phyloP scores from a whole-genome alignment of 495 filamentous ascomycete species.

The Penicillium goetzii region DNA sequence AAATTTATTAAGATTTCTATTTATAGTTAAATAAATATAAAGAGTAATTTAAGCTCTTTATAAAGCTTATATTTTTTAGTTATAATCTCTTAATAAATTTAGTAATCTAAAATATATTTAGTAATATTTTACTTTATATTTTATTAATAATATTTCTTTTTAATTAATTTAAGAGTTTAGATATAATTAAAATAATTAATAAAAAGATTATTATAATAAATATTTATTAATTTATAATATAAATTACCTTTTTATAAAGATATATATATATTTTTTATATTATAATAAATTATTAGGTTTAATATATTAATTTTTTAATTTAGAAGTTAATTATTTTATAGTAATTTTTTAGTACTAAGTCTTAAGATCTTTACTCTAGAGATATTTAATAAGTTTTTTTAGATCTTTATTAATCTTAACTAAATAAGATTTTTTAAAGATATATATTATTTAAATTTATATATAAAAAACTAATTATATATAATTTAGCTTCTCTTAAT shows the following conservation, averaged over 20 bases:
- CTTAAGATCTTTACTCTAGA: not conserved
- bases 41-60: not conserved
- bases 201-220: conserved; percentile 4
- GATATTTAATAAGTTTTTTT: not conserved
- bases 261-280: not conserved
- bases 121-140: not conserved
- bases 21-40: not conserved
- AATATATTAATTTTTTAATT: not conserved
- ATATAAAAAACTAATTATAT: not conserved
- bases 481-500: not conserved
- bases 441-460: not conserved
- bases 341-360: not conserved
- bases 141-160: not conserved
- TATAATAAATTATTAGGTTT: not conserved
- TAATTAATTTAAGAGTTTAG: not conserved
- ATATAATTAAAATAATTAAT: not conserved
- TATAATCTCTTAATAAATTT: not conserved
- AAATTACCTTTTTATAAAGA: not conserved
- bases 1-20: not conserved
- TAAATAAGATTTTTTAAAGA: not conserved
- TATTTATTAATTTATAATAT: not conserved
- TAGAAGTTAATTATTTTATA: not conserved
- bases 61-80: not conserved
- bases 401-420: not conserved
- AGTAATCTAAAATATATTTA: not conserved